Evolutionary conservation across 495 filamentous ascomycete species (phyloP).

Genomic region (Oidiodendron maius): DNA sequence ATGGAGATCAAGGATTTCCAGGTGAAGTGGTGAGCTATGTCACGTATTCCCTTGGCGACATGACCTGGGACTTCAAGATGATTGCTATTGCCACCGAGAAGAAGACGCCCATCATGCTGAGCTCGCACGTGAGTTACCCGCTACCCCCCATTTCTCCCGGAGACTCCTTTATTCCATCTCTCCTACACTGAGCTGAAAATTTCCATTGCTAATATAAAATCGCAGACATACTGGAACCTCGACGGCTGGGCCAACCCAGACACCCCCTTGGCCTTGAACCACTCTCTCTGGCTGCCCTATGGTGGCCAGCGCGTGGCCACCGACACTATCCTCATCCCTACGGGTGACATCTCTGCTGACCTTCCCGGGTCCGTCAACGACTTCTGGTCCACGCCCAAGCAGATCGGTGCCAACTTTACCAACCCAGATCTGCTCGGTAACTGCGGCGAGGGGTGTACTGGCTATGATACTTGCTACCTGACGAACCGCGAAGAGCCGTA

Average conservation of each 20-base stretch:
- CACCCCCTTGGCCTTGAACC: slow-evolving; percentile 59
- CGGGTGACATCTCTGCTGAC: slow-evolving; percentile 64
- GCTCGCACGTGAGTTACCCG: slow-evolving; percentile 34
- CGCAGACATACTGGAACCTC: slow-evolving; percentile 86
- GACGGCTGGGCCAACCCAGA: slow-evolving; percentile 66
- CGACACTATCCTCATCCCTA: slow-evolving; percentile 74
- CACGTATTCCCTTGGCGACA: slow-evolving; percentile 54
- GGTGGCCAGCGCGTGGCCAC: slow-evolving; percentile 62
- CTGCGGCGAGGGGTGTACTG: slow-evolving; percentile 68
- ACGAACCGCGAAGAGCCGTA: slow-evolving; percentile 37
- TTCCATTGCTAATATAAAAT: slow-evolving; percentile 22
- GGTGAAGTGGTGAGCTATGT: slow-evolving; percentile 74
- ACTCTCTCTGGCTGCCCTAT: slow-evolving; percentile 67
- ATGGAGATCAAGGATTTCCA: slow-evolving; percentile 70
- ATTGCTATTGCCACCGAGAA: slow-evolving; percentile 46
- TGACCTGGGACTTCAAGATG: slow-evolving; percentile 51
- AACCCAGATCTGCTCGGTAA: slow-evolving; percentile 48
- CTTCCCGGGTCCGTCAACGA: slow-evolving; percentile 59
- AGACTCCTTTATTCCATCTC: neutral
- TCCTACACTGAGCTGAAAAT: neutral
- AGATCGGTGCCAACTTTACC: slow-evolving; percentile 62
- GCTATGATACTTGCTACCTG: slow-evolving; percentile 60
- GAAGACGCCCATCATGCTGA: slow-evolving; percentile 63
- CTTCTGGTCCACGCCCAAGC: slow-evolving; percentile 68
- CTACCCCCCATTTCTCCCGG: neutral